Evolutionary conservation across 176 grass and related monocot species (phyloP), one percentile per base, ranked within the genome.

Genomic region (Triticum urartu): DNA sequence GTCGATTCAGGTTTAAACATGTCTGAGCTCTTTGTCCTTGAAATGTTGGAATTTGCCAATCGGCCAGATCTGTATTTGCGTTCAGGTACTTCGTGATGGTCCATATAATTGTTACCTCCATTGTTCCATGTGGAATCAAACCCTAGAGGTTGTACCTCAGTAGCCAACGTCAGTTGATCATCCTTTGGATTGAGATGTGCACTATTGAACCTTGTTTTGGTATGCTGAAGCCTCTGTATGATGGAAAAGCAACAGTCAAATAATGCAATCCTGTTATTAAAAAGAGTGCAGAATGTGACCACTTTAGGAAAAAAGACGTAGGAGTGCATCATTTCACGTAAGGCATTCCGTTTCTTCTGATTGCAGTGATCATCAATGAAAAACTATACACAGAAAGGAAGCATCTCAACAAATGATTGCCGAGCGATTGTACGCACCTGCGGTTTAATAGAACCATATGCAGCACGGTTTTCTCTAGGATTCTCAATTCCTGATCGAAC

Each of bases 21-120:
- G 33, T 82, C 81, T 72, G 88, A 89, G 78, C 61, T 72, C 21
- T 84, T 91, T 72, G 80, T 85, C 84, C 15, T 79, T 14, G 87
- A 72, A 73, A 70, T 60, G 77, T 58, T 76, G 8, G 67, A 89
- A 78, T 92, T 92, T 62, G 84, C 66, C 22, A 87, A 72, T 66
- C 89, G 50, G 22, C 84, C 62, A 28, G 81, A 93, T 76, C 50
- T 88, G 50, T 90, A 84, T 20, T 83, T 84, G 5, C 69, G 72
- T 40, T 59, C 86, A 48, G 75, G 62, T 86, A 74, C 69, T 65
- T 81, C 56, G 5, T 20, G 34, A 84, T 79, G 80, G 13, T 22
- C 25, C 67, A 18, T 66, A 13, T 81, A 36, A 79, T 85, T 66
- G 11, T 78, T 43, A 75, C 77, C 83, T 18, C 45, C 85, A 64